Evolutionary conservation across 805 yeast species (phyloP).

Genomic region (Zygoascus bituminiphila): DNA sequence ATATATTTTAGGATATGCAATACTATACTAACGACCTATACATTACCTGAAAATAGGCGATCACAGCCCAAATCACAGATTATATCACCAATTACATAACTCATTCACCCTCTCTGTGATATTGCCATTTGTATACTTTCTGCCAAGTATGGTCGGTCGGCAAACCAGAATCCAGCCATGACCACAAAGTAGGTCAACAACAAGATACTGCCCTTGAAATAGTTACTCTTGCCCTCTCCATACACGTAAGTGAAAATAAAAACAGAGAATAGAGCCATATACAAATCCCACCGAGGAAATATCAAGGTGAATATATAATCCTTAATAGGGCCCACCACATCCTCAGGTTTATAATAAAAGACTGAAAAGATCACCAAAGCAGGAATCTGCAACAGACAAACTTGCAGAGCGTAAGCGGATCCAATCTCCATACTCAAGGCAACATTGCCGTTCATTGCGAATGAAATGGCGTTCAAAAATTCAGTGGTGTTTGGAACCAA

Average conservation of each 20-base stretch:
- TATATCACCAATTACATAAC: background rate
- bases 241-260: constrained; percentile 86
- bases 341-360: constrained; percentile 34
- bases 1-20: background rate
- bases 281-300: constrained; percentile 93
- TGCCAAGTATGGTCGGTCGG: constrained; percentile 18
- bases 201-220: constrained; percentile 88
- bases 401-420: constrained; percentile 93
- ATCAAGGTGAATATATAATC: constrained; percentile 57
- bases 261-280: constrained; percentile 77
- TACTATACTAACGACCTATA: no score
- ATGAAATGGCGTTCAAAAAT: constrained; percentile 91
- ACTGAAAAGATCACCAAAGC: constrained; percentile 74
- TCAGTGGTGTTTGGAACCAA: constrained; percentile 96
- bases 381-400: constrained; percentile 88
- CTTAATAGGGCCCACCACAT: constrained; percentile 20
- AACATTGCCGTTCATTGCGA: constrained; percentile 92
- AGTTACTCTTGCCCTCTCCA: constrained; percentile 94
- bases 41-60: no score
- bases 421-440: constrained; percentile 98
- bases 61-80: background rate
- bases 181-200: constrained; percentile 70
- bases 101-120: background rate
- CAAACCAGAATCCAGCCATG: constrained; percentile 72
- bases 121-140: background rate